A percentile compares a stretch with the other conserved stretches of the same genome.
These are phyloP conservation scores for Aspergillus ustus DNA, from an alignment of 2,329 filamentous ascomycete genomes.

Conservation along the genomic window DNA sequence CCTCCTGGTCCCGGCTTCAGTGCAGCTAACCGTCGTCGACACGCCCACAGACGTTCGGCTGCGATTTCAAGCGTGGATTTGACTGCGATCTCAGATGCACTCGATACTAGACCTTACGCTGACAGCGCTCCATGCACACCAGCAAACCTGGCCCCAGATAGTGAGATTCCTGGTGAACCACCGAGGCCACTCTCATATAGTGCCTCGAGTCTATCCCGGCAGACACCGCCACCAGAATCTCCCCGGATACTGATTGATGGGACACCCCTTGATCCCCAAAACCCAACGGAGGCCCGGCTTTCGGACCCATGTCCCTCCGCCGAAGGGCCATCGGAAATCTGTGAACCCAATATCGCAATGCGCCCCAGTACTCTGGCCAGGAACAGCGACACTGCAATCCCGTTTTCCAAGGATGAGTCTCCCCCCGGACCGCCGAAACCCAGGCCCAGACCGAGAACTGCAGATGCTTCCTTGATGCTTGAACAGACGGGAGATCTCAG, in stretches of 20 bases:
- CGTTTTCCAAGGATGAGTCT: constrained; percentile 61
- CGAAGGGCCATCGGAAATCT: constrained; percentile 80
- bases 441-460: constrained; percentile 49
- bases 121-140: constrained; percentile 64
- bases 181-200: constrained; percentile 41
- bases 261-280: constrained; percentile 12
- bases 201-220: constrained; percentile 32
- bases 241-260: constrained; percentile 30
- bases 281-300: constrained; percentile 16
- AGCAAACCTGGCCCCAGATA: constrained; percentile 43
- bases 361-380: constrained; percentile 73
- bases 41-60: constrained; percentile 78
- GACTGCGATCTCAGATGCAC: constrained; percentile 55
- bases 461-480: constrained; percentile 45
- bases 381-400: constrained; percentile 57
- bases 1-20: constrained; percentile 41
- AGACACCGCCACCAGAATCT: constrained; percentile 41
- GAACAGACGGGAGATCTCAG: constrained; percentile 26
- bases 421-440: constrained; percentile 36
- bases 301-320: constrained; percentile 80
- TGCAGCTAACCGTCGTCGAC: constrained; percentile 64
- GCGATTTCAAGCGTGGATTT: constrained; percentile 86
- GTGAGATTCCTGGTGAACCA: constrained; percentile 33
- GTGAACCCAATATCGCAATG: constrained; percentile 72
- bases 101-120: constrained; percentile 49